Percentiles rank a stretch among this genome's conserved stretches.
phyloP scores from a whole-genome alignment of 2,329 filamentous ascomycete species.

The Thermoascus crustaceus region DNA sequence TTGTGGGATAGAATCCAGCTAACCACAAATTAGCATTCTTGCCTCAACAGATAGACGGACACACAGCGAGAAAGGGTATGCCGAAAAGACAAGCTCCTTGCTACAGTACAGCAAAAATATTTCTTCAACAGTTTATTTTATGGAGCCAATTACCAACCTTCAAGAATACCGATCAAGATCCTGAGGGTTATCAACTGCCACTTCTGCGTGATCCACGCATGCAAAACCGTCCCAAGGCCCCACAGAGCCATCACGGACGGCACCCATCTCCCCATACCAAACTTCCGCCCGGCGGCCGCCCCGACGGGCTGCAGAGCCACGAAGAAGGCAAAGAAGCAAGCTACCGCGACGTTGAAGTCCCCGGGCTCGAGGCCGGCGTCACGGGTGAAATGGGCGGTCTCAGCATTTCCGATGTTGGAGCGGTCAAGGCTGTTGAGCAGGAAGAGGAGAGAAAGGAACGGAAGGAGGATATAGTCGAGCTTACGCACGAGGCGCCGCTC shows the following conservation, averaged over 20 bases:
- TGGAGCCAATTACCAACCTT: constrained; percentile 2
- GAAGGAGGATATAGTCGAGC: constrained; percentile 43
- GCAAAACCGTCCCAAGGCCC: constrained; percentile 42
- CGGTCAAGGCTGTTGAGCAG: constrained; percentile 48
- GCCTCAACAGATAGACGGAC: no score
- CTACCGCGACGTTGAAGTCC: constrained; percentile 50
- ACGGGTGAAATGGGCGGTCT: constrained; percentile 50
- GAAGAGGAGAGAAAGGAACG: constrained; percentile 45
- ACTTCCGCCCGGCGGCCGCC: constrained; percentile 34
- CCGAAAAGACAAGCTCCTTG: constrained; percentile 6
- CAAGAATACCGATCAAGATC: constrained; percentile 33
- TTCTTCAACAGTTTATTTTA: no score
- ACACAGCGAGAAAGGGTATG: constrained; percentile 15
- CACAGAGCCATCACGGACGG: constrained; percentile 49
- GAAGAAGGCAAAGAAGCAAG: constrained; percentile 52
- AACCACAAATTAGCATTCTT: constrained; percentile 12
- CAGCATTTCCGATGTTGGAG: constrained; percentile 48
- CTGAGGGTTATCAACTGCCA: constrained; percentile 42
- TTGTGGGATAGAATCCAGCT: constrained; percentile 52
- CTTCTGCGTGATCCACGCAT: constrained; percentile 38
- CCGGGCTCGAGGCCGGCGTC: constrained; percentile 46
- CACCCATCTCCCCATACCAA: constrained; percentile 48
- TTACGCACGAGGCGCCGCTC: constrained; percentile 26
- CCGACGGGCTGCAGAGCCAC: constrained; percentile 51
- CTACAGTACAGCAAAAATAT: no score